phyloP scores from a whole-genome alignment of 495 filamentous ascomycete genomes.

The Parmelia sp. region DNA sequence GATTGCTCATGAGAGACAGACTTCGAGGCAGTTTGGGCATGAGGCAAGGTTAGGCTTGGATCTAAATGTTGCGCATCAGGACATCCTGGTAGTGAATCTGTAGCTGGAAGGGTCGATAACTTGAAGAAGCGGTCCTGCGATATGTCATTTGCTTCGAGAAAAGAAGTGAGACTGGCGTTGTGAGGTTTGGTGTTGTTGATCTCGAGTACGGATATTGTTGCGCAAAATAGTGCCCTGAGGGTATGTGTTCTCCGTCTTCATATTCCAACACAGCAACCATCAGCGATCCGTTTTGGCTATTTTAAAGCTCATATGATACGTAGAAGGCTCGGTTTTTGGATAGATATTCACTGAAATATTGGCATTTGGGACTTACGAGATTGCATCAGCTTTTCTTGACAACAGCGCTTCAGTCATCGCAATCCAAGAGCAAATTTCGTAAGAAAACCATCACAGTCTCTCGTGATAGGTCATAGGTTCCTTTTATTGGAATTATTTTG shows the following conservation, averaged over 20 bases:
- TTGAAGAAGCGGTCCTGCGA: conserved; percentile 64
- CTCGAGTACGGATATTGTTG: conserved; percentile 42
- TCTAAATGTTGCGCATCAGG: conserved; percentile 9
- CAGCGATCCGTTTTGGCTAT: conserved; percentile 19
- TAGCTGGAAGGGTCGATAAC: conserved; percentile 60
- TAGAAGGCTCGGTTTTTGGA: neutral
- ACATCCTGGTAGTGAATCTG: conserved; percentile 16
- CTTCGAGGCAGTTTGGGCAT: neutral
- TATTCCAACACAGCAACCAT: conserved; percentile 16
- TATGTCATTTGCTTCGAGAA: conserved; percentile 70
- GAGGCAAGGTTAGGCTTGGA: neutral
- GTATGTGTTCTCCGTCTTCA: conserved; percentile 71
- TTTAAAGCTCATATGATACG: conserved; percentile 22
- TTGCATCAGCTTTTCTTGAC: conserved; percentile 34
- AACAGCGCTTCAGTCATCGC: conserved; percentile 21
- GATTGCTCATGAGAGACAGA: neutral
- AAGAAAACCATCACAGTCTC: conserved; percentile 15
- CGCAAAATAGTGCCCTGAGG: conserved; percentile 68
- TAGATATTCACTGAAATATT: neutral
- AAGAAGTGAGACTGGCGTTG: conserved; percentile 52
- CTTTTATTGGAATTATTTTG: neutral
- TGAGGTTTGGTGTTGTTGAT: conserved; percentile 36
- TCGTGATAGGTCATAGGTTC: neutral
- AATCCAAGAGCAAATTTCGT: conserved; percentile 3
- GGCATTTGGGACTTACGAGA: neutral